Percentiles rank a stretch among this genome's conserved stretches.
Conservation (phyloP, 768 basidiomycete genomes). For the Leccinum subgranulosum region DNA sequence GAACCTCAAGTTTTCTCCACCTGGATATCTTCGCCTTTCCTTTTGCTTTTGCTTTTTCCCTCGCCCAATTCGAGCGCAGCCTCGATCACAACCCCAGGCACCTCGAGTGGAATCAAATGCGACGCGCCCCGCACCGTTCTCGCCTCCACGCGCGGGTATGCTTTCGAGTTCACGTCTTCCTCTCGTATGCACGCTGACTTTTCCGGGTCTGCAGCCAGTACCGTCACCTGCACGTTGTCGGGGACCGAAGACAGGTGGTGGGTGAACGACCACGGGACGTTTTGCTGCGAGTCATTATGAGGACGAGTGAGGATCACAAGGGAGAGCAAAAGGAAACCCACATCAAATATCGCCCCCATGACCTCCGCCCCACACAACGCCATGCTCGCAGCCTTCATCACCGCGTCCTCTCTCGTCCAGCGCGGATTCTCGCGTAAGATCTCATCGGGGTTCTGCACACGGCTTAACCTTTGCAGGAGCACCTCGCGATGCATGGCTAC, state of each 20-base stretch:
- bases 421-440: neutral
- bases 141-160: constrained; percentile 6
- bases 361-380: neutral
- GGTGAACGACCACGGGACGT: constrained; percentile 20
- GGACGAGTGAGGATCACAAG: neutral
- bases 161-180: neutral
- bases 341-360: neutral
- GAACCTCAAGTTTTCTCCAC: no score
- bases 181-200: neutral
- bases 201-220: constrained; percentile 13
- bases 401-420: neutral
- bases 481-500: neutral
- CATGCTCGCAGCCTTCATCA: neutral
- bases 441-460: neutral
- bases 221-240: constrained; percentile 8
- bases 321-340: neutral
- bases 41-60: neutral
- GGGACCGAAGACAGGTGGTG: constrained; percentile 2
- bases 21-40: no score
- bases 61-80: constrained; percentile 5
- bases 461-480: neutral
- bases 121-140: constrained; percentile 9
- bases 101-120: constrained; percentile 14
- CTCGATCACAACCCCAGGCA: constrained; percentile 11
- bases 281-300: constrained; percentile 14